These are phyloP conservation scores for Candida pini DNA, from an alignment of 805 yeast species.

Conservation along the genomic window DNA sequence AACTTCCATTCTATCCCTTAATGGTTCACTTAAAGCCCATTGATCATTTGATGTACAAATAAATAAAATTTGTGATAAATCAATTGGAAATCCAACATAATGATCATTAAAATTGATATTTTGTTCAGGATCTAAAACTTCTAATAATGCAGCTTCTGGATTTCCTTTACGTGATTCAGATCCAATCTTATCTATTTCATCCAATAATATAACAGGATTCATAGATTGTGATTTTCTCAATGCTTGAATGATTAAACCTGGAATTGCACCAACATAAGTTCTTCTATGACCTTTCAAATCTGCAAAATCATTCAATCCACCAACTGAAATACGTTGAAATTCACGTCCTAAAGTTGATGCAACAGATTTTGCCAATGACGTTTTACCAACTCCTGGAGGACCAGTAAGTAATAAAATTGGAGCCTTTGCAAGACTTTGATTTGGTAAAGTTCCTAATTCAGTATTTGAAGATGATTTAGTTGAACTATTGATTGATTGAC, in stretches of 20 bases:
- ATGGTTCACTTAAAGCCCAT: constrained; percentile 64
- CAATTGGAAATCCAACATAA: constrained; percentile 80
- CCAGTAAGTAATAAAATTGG: constrained; percentile 83
- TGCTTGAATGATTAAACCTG: constrained; percentile 75
- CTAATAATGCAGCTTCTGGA: constrained; percentile 84
- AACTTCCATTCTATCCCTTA: constrained; percentile 79
- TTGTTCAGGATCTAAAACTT: constrained; percentile 88
- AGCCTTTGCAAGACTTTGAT: constrained; percentile 29
- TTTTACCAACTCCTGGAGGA: constrained; percentile 93
- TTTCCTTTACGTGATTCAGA: constrained; percentile 48
- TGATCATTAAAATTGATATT: constrained; percentile 73
- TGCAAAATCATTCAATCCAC: constrained; percentile 85
- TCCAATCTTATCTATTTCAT: constrained; percentile 70
- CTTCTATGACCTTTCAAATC: constrained; percentile 88
- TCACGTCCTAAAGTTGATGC: constrained; percentile 69
- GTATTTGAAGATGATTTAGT: background rate
- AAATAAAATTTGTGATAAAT: constrained; percentile 73
- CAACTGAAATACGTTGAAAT: constrained; percentile 76
- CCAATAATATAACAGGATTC: constrained; percentile 80
- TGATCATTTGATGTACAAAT: constrained; percentile 84
- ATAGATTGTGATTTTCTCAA: constrained; percentile 67
- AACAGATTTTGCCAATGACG: constrained; percentile 77
- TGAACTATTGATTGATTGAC: background rate
- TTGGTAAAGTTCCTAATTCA: background rate
- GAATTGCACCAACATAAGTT: constrained; percentile 90